Base-by-base conservation (phyloP, 1,284 basidiomycete genomes). In the Sporisorium sorghi region DNA sequence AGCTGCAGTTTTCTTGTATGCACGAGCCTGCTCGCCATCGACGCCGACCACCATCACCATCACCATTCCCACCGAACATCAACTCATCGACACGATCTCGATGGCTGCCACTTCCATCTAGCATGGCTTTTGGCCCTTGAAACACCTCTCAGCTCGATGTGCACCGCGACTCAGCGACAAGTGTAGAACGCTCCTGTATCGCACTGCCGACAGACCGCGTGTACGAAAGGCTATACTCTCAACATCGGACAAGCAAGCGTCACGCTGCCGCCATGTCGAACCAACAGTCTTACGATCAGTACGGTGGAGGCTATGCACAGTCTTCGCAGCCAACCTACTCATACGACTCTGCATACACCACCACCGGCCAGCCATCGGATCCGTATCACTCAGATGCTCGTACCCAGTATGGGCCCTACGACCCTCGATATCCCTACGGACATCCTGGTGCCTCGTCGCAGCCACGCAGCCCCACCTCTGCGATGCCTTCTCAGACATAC, bases 361-460 rank as follows among this genome's bases (percentile, higher is more conserved):
- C 35, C 40, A 30, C 26, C 14, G 32, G 2, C 15, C 64, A 54
- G 24, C 11, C 53, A 12, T 46, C 64, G 23, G 57, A 68, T 37
- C 60, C 57, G 1, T 64, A 67, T 28, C 39, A 52, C 32, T 15
- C 50, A 8, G 55, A 49, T 12, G 48, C 60, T 33, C 60, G 57
- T 32, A 56, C 64, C 0, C 56, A 63, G 19, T 68, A 73, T 28
- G 59, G 60, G 0, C 48, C 70, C 8, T 73, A 73, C 21, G 70
- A 73, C n/a, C 70, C 70, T 48, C 64, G 56, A 30, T 63, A 49
- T n/a, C 58, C 62, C 19, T 61, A 65, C 35, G 50, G 55, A 11
- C 50, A 50, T 1, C 17, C 54, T n/a, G 21, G n/a, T 30, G 33
- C 50, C 2, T 39, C 61, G 10, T 39, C 50, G 3, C 60, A 59